These are phyloP conservation scores for Colletotrichum orbiculare DNA, from an alignment of 2,329 filamentous ascomycete genomes.

Conservation along the genomic window DNA sequence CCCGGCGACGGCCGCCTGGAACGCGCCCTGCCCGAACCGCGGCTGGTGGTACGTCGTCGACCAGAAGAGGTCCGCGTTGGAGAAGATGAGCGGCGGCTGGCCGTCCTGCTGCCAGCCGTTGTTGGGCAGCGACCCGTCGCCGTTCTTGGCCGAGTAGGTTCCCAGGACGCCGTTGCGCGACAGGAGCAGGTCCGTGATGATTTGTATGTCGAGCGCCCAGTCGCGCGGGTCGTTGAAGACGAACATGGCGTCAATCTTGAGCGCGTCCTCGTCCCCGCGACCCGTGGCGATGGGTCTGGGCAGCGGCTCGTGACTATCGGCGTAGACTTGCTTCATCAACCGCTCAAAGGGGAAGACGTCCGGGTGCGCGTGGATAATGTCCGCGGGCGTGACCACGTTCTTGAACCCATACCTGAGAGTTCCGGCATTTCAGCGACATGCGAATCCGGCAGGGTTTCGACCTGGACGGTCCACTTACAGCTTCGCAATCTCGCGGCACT, in stretches of 20 bases:
- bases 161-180: conserved; percentile 84
- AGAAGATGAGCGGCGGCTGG: conserved; percentile 87
- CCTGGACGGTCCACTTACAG: conserved; percentile 55
- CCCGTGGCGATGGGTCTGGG: conserved; percentile 60
- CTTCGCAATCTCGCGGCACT: conserved; percentile 79
- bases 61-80: conserved; percentile 92
- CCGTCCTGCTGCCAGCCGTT: conserved; percentile 84
- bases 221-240: conserved; percentile 97
- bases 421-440: not conserved
- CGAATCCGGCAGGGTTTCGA: not conserved
- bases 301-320: conserved; percentile 65
- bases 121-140: conserved; percentile 71
- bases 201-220: conserved; percentile 90
- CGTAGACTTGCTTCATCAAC: conserved; percentile 72
- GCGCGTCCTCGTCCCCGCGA: conserved; percentile 49
- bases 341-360: conserved; percentile 86
- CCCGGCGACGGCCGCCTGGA: conserved; percentile 83
- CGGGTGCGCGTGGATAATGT: conserved; percentile 80
- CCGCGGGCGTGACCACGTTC: conserved; percentile 85
- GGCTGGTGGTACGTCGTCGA: conserved; percentile 86
- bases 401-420: conserved; percentile 73
- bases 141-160: conserved; percentile 81
- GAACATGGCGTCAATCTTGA: conserved; percentile 90
- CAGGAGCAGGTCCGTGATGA: conserved; percentile 85
- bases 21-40: conserved; percentile 91